Base-by-base conservation (phyloP, 2,329 filamentous ascomycete genomes). In the Fusarium buxicola region DNA sequence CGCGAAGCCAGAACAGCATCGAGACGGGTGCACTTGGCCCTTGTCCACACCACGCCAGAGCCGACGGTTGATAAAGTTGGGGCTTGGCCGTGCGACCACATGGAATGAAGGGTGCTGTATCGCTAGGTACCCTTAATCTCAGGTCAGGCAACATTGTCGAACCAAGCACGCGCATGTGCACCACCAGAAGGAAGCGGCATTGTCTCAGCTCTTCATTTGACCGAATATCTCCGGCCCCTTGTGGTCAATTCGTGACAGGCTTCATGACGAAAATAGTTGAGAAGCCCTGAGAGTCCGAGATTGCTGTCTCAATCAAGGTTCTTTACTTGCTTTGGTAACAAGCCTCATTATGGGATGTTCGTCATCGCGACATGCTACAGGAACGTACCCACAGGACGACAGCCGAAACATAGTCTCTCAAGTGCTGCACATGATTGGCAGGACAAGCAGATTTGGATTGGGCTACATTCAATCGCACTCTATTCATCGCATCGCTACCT, bases 201-300 rank as follows among this genome's bases (percentile, higher is more conserved):
- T 65, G 62, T 65, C 61, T 65, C 48, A 65, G 41, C 34, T 30
- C 44, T 16, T 60, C 53, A 63, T 56, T 52, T 66, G 46, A 50
- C 32, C 49, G 35, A 56, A 50, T 52, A 50, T 47, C 58, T 49
- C 43, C 36, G 30, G 15, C 11, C 27, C 27, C 25, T 27, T 11
- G n/a, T 40, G 32, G 18, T 34, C 47, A 36, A 47, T 21, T 51
- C 24, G 15, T 35, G 21, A 15, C 31, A 8, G 39, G 34, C 32
- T 39, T 39, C 18, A 47, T 45, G 31, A 41, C 21, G 46, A 34
- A 48, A 50, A 45, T 40, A 32, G 25, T 44, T 38, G 35, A 32
- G 6, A 35, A 48, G 30, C 18, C 50, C 34, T n/a, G 41, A 15
- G 13, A 35, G 34, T 32, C 52, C 40, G 45, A 55, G 30, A 63